These are phyloP conservation scores for Suillus variegatus DNA, from an alignment of 768 basidiomycete genomes.

Conservation along the genomic window DNA sequence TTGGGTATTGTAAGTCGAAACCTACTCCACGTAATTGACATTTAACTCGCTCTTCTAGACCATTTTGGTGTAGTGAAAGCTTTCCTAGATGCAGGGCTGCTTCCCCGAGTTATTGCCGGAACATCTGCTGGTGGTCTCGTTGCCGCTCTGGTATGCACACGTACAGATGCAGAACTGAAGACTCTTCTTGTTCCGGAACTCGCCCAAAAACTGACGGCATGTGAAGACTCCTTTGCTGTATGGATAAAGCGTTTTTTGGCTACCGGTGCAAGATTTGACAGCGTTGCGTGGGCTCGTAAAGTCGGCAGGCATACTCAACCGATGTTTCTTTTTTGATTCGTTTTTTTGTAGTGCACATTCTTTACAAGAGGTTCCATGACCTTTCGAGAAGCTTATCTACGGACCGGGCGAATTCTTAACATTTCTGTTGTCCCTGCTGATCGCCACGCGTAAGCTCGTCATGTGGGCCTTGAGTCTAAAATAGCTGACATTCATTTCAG, in stretches of 20 bases:
- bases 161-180: slow-evolving; percentile 86
- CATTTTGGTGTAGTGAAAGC: slow-evolving; percentile 92
- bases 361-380: slow-evolving; percentile 94
- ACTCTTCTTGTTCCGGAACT: slow-evolving; percentile 77
- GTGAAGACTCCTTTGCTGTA: slow-evolving; percentile 70
- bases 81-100: slow-evolving; percentile 79
- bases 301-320: slow-evolving; percentile 37
- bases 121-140: slow-evolving; percentile 92
- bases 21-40: not conserved
- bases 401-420: slow-evolving; percentile 92
- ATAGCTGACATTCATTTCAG: slow-evolving; percentile 38
- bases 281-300: slow-evolving; percentile 87
- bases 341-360: slow-evolving; percentile 63
- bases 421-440: slow-evolving; percentile 92
- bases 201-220: slow-evolving; percentile 81
- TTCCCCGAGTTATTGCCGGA: slow-evolving; percentile 93
- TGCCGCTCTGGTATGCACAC: slow-evolving; percentile 75
- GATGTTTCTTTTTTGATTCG: not conserved
- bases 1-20: slow-evolving; percentile 83
- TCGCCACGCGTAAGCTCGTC: slow-evolving; percentile 68
- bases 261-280: slow-evolving; percentile 96
- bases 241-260: slow-evolving; percentile 75
- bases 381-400: slow-evolving; percentile 91
- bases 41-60: slow-evolving; percentile 43
- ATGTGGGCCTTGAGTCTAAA: not conserved